Evolutionary conservation across 192 early-diverging fungal species (phyloP).

Genomic region (Spizellomyces sp.): DNA sequence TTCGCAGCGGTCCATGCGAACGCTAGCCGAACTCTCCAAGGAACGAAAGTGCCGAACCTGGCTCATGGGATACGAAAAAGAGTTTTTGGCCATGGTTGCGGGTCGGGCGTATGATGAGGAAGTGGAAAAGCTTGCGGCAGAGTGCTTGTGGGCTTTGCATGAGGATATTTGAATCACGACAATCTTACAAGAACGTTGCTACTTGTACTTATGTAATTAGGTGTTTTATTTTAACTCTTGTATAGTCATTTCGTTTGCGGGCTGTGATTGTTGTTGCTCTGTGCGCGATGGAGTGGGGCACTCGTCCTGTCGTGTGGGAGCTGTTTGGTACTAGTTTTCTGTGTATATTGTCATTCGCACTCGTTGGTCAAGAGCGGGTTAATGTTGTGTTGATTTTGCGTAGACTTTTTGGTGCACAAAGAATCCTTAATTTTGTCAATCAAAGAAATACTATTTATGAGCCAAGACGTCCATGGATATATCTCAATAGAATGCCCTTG

Average conservation of each 20-base stretch:
- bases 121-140: constrained; percentile 19
- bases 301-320: too few species aligned
- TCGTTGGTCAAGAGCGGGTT: too few species aligned
- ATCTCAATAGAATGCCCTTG: neutral
- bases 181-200: too few species aligned
- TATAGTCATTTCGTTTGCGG: too few species aligned
- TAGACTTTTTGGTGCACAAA: neutral
- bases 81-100: constrained; percentile 12
- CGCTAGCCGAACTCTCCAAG: constrained; percentile 4
- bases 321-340: too few species aligned
- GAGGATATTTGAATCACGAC: neutral
- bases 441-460: neutral
- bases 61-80: constrained; percentile 1
- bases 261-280: too few species aligned
- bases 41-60: neutral
- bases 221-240: too few species aligned
- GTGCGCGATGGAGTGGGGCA: too few species aligned
- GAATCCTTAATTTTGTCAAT: neutral
- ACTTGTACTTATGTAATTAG: too few species aligned
- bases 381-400: too few species aligned
- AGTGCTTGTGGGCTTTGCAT: constrained; percentile 20
- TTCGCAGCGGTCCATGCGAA: constrained; percentile 22
- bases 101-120: neutral
- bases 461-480: neutral
- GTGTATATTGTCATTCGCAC: too few species aligned